Percentiles rank a stretch among this genome's conserved stretches.
phyloP scores from a whole-genome alignment of 2,329 filamentous ascomycete genomes.

The Aspergillus terreus region DNA sequence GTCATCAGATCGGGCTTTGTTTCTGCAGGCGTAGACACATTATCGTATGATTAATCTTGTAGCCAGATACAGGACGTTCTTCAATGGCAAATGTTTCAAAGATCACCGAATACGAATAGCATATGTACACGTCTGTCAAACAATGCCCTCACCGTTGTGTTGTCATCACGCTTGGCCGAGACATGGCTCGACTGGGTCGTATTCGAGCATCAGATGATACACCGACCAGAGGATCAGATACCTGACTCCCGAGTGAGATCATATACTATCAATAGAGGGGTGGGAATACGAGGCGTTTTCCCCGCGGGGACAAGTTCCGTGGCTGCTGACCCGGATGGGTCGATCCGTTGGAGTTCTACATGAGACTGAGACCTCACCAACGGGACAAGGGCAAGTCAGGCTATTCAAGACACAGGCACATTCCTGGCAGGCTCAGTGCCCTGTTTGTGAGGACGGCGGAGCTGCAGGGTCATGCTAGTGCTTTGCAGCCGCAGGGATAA shows the following conservation, averaged over 20 bases:
- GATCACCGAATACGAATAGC: no score
- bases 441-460: not conserved
- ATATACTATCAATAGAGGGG: slow-evolving; percentile 4
- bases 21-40: no score
- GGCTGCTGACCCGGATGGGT: not conserved
- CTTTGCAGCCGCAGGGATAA: not conserved
- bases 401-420: not conserved
- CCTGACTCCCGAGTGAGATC: not conserved
- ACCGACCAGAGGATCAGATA: not conserved
- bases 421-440: not conserved
- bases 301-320: not conserved
- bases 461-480: not conserved
- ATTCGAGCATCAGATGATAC: not conserved
- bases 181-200: not conserved
- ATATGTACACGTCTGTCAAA: no score
- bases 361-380: not conserved
- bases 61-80: no score
- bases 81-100: no score
- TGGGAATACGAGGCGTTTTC: slow-evolving; percentile 1
- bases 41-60: no score
- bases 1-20: no score
- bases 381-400: not conserved
- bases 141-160: not conserved
- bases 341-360: not conserved
- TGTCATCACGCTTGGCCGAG: not conserved